phyloP scores from a whole-genome alignment of 1,139 yeast species.

The Nakaseomyces delphensis region DNA sequence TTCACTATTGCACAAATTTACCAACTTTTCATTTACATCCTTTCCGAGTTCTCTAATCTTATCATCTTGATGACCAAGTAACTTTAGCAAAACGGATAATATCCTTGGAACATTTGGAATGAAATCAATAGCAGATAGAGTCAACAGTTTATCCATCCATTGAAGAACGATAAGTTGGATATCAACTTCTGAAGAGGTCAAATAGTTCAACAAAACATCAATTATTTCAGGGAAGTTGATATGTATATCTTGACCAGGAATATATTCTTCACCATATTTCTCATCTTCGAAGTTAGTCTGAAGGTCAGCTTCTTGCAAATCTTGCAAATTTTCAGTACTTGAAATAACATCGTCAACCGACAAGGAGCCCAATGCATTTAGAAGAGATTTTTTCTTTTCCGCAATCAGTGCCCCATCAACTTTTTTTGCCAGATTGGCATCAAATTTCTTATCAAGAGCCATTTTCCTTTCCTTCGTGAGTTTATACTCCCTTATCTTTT shows the following conservation, averaged over 20 bases:
- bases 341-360: conserved; percentile 11
- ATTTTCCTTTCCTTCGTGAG: conserved; percentile 8
- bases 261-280: conserved; percentile 47
- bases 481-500: conserved; percentile 18
- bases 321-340: conserved; percentile 11
- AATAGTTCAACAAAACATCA: conserved; percentile 67
- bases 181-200: conserved; percentile 66
- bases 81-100: conserved; percentile 46
- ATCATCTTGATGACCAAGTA: conserved; percentile 42
- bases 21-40: conserved; percentile 43
- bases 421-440: conserved; percentile 9
- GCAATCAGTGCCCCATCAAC: conserved; percentile 28
- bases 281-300: conserved; percentile 10
- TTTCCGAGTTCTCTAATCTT: conserved; percentile 45
- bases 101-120: conserved; percentile 55
- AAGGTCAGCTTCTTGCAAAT: conserved; percentile 7
- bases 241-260: conserved; percentile 80
- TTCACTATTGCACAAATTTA: conserved; percentile 37
- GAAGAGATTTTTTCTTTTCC: conserved; percentile 30
- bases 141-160: conserved; percentile 74
- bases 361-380: conserved; percentile 21
- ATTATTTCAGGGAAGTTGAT: conserved; percentile 76
- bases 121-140: conserved; percentile 69
- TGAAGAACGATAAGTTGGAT: conserved; percentile 71
- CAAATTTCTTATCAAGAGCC: conserved; percentile 8